Conservation (phyloP, 495 filamentous ascomycete genomes). For the Lasiosphaeria hispida region DNA sequence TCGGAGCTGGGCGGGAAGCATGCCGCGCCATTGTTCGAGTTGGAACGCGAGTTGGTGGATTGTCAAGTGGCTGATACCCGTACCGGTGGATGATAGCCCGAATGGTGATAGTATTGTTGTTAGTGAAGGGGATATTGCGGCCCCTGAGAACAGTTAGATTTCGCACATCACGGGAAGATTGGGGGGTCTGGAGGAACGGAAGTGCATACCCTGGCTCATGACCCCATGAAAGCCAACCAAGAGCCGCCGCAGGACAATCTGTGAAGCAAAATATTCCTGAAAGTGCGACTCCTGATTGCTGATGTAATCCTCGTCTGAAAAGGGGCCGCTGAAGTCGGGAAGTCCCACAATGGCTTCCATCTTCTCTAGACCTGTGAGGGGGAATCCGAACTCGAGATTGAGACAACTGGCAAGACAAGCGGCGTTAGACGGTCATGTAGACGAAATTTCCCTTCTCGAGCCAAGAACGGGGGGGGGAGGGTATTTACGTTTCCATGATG, state of each 20-base stretch:
- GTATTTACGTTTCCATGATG: constrained; percentile 54
- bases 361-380: constrained; percentile 50
- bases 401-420: constrained; percentile 35
- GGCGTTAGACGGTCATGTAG: not conserved
- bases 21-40: constrained; percentile 53
- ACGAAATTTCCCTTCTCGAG: not conserved
- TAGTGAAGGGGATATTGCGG: not conserved
- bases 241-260: constrained; percentile 55
- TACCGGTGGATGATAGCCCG: constrained; percentile 1
- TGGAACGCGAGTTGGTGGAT: constrained; percentile 50
- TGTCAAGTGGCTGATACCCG: constrained; percentile 23
- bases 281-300: constrained; percentile 51
- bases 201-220: constrained; percentile 47
- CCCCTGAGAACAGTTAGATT: not conserved
- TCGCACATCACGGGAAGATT: not conserved
- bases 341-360: constrained; percentile 50
- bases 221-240: constrained; percentile 48
- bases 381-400: constrained; percentile 55
- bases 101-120: constrained; percentile 1
- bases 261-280: constrained; percentile 56
- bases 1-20: constrained; percentile 51
- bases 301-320: constrained; percentile 45
- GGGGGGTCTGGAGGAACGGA: not conserved
- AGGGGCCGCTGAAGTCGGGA: constrained; percentile 49
- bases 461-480: not conserved